Evolutionary conservation across 148 eudicot genomes (phyloP).

Genomic region (Rhododendron ovatum): DNA sequence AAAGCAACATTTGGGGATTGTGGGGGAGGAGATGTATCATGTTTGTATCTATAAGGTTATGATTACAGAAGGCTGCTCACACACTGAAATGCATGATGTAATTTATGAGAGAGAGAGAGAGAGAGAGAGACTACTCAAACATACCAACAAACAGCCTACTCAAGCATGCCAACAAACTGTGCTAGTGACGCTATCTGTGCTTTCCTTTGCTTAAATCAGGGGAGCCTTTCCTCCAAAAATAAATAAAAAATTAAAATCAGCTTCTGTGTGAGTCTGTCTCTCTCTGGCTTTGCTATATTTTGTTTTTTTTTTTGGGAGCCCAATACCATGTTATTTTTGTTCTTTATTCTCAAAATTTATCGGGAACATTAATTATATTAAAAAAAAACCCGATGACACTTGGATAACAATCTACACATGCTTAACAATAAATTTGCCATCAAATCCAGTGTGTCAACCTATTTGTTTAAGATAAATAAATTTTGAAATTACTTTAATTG

Average conservation of each 20-base stretch:
- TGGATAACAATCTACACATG: background rate
- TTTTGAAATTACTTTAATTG: background rate
- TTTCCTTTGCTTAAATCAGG: background rate
- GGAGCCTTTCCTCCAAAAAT: background rate
- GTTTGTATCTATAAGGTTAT: background rate
- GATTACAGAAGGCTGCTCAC: constrained; percentile 12
- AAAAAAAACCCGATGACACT: background rate
- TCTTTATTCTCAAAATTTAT: background rate
- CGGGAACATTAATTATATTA: background rate
- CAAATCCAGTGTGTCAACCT: background rate
- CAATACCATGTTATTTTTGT: background rate
- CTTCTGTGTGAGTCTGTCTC: background rate
- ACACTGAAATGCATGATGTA: constrained; percentile 11
- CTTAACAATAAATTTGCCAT: background rate
- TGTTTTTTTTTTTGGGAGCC: background rate
- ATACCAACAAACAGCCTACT: background rate
- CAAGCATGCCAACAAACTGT: background rate
- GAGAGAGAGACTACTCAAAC: background rate
- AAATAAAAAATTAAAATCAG: too few species aligned
- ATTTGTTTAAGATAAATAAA: background rate
- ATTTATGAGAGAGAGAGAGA: background rate
- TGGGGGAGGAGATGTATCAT: background rate
- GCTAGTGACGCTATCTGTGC: background rate
- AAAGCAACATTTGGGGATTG: background rate
- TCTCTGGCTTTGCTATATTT: background rate